Conservation (phyloP, 1,139 yeast genomes). For the Yamadazyma atmosphaerica region DNA sequence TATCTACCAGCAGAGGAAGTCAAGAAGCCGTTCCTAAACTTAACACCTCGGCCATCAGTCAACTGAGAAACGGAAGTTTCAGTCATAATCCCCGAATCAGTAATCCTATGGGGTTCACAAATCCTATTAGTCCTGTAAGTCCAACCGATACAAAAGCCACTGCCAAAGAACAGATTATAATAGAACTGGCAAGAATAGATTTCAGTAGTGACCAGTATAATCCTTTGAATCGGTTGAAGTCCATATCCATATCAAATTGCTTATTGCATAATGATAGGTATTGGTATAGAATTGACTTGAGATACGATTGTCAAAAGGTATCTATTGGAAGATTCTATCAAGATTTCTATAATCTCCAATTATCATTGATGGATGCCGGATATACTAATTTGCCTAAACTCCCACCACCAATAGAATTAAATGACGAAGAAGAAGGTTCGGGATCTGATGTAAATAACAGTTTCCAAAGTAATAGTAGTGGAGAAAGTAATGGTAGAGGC, state of each 20-base stretch:
- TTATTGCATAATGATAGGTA: conserved; percentile 37
- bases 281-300: conserved; percentile 46
- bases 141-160: conserved; percentile 1
- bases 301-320: conserved; percentile 30
- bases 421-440: conserved; percentile 9
- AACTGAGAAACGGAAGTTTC: background rate
- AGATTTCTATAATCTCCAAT: conserved; percentile 45
- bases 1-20: background rate
- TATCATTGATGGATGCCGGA: conserved; percentile 16
- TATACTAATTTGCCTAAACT: conserved; percentile 34
- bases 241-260: conserved; percentile 36
- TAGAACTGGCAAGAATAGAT: conserved; percentile 2
- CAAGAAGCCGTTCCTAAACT: background rate
- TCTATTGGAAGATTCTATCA: conserved; percentile 43
- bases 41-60: background rate
- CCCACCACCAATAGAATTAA: conserved; percentile 43
- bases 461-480: background rate
- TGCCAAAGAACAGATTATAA: background rate
- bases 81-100: conserved; percentile 1
- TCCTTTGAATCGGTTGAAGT: conserved; percentile 7
- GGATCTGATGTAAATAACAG: conserved; percentile 5
- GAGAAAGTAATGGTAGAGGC: background rate
- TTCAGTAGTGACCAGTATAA: conserved; percentile 5
- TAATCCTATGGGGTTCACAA: conserved; percentile 4
- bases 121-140: conserved; percentile 7